phyloP scores from a whole-genome alignment of 192 early-diverging fungal species.

The Linnemannia exigua region DNA sequence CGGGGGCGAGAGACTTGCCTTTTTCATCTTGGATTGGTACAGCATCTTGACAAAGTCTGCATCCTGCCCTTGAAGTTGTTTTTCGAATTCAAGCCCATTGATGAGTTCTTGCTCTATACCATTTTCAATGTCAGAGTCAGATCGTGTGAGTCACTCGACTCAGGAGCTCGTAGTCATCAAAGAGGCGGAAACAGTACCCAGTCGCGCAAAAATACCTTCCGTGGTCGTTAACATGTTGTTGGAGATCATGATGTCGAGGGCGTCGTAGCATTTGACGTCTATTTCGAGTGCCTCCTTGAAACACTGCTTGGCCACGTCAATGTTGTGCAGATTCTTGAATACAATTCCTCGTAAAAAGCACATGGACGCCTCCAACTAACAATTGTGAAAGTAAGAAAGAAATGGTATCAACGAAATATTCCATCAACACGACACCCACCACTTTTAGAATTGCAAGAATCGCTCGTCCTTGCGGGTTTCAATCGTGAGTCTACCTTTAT shows the following conservation, averaged over 20 bases:
- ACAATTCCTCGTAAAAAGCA: conserved; percentile 73
- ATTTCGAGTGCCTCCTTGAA: conserved; percentile 72
- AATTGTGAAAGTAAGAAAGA: background rate
- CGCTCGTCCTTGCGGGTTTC: background rate
- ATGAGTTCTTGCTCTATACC: conserved; percentile 71
- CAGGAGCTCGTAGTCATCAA: background rate
- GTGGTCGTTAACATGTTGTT: conserved; percentile 71
- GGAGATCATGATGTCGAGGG: conserved; percentile 67
- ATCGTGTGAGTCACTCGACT: background rate
- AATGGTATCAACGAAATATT: background rate
- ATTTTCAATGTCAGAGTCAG: background rate
- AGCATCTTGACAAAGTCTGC: conserved; percentile 69
- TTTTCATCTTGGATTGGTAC: conserved; percentile 73
- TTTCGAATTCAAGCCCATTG: conserved; percentile 62
- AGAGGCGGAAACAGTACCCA: background rate
- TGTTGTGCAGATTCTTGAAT: conserved; percentile 62
- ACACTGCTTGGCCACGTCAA: conserved; percentile 67
- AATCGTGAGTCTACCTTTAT: conserved; percentile 57
- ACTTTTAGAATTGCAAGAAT: background rate
- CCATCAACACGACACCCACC: background rate
- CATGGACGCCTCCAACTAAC: conserved; percentile 74
- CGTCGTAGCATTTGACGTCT: conserved; percentile 79
- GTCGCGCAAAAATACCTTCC: conserved; percentile 64
- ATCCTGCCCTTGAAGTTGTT: conserved; percentile 61
- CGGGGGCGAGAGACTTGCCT: conserved; percentile 50